A percentile compares a stretch with the other conserved stretches of the same genome.
These are phyloP conservation scores for Leptodontidium sp. DNA, from an alignment of 2,329 filamentous ascomycete genomes.

Conservation along the genomic window DNA sequence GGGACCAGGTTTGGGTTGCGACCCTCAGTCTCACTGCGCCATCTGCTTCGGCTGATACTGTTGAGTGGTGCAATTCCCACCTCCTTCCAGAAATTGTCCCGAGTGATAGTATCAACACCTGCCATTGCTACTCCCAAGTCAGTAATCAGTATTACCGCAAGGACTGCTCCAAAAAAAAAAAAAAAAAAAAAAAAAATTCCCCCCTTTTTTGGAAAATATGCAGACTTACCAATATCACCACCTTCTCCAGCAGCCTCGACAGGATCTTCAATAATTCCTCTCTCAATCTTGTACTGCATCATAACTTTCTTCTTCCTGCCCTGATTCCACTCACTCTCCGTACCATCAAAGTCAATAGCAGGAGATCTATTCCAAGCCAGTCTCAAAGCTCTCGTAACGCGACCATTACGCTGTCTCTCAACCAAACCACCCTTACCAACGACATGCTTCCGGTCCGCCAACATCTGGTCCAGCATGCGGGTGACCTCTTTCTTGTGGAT, in stretches of 20 bases:
- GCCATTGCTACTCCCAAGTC: not conserved
- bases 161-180: no score
- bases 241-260: not conserved
- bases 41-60: not conserved
- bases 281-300: constrained; percentile 12
- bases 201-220: no score
- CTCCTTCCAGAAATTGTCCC: not conserved
- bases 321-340: constrained; percentile 39
- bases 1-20: not conserved
- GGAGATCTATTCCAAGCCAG: constrained; percentile 40
- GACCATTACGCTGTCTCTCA: constrained; percentile 35
- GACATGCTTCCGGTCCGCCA: constrained; percentile 38
- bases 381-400: constrained; percentile 44
- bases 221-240: constrained; percentile 2
- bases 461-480: constrained; percentile 41
- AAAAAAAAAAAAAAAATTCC: not conserved
- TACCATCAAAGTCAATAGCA: constrained; percentile 38
- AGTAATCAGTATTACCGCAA: not conserved
- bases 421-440: constrained; percentile 40
- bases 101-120: not conserved
- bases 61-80: not conserved
- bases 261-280: constrained; percentile 6
- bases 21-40: constrained; percentile 1
- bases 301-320: constrained; percentile 31
- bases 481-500: constrained; percentile 42